These are phyloP conservation scores for Phylloporus sp. DNA, from an alignment of 768 basidiomycete genomes.

Conservation along the genomic window DNA sequence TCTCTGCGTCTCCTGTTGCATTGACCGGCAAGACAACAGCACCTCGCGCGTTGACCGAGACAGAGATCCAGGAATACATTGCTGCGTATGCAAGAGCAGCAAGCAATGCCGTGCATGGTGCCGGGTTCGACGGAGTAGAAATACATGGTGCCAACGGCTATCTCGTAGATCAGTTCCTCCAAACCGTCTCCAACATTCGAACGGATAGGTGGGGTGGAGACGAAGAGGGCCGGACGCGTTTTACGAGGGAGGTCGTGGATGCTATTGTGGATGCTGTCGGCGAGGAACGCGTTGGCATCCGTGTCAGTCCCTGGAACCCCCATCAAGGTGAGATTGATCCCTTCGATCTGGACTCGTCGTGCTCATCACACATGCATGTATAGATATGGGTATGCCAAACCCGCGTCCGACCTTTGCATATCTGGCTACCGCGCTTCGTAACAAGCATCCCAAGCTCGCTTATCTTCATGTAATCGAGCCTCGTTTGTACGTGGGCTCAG, in stretches of 20 bases:
- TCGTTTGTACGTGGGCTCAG: conserved; percentile 12
- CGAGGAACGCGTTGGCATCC: conserved; percentile 38
- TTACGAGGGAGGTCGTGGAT: conserved; percentile 43
- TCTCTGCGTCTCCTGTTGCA: conserved; percentile 32
- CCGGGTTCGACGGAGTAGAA: too few relatives aligned
- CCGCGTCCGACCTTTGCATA: conserved; percentile 32
- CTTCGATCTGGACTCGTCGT: not conserved
- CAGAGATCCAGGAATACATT: conserved; percentile 34
- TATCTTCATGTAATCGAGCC: conserved; percentile 42
- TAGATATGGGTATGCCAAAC: conserved; percentile 29
- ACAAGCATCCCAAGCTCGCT: conserved; percentile 33
- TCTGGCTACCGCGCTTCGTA: conserved; percentile 27
- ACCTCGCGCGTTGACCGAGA: conserved; percentile 18
- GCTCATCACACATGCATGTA: not conserved
- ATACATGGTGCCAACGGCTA: too few relatives aligned
- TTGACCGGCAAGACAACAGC: conserved; percentile 12
- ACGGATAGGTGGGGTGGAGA: conserved; percentile 68
- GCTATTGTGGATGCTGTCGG: conserved; percentile 43
- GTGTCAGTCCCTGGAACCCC: conserved; percentile 40
- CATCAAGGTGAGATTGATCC: conserved; percentile 27
- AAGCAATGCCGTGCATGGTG: conserved; percentile 29
- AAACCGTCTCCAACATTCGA: conserved; percentile 30
- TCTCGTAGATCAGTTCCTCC: too few relatives aligned
- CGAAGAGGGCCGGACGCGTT: too few relatives aligned
- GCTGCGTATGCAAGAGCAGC: conserved; percentile 30